Percentiles rank a stretch among this genome's conserved stretches.
Conservation (phyloP, 257 asterid species). For the Plantago ovata region DNA sequence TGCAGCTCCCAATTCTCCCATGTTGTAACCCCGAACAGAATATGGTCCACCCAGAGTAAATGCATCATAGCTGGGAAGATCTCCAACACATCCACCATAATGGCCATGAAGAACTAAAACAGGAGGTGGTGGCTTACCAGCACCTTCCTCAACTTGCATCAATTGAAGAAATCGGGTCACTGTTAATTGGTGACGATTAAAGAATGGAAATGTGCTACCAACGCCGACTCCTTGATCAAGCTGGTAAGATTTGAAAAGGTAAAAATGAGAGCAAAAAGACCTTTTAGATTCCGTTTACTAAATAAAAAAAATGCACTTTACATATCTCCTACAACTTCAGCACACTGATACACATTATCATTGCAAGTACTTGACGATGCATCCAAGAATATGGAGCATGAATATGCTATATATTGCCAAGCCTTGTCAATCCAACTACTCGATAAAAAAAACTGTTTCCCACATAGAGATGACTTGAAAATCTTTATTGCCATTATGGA, state of each 20-base stretch:
- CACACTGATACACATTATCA: neutral
- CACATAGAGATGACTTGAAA: no score
- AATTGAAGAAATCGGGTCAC: constrained; percentile 68
- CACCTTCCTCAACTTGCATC: constrained; percentile 91
- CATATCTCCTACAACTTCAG: neutral
- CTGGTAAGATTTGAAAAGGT: constrained; percentile 34
- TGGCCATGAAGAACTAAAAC: constrained; percentile 92
- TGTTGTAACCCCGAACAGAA: constrained; percentile 90
- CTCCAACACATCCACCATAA: constrained; percentile 97
- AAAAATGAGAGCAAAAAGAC: neutral
- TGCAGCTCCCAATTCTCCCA: constrained; percentile 99
- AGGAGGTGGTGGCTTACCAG: constrained; percentile 87
- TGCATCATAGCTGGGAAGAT: constrained; percentile 96
- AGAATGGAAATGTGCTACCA: constrained; percentile 80
- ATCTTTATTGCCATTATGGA: no score
- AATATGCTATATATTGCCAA: no score
- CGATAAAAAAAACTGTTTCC: no score
- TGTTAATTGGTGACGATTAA: constrained; percentile 91
- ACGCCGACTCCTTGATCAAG: constrained; percentile 94
- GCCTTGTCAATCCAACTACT: no score
- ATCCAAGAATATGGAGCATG: no score
- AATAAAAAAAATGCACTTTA: neutral
- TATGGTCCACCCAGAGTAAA: constrained; percentile 97
- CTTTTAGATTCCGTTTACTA: neutral
- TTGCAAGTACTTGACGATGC: no score